These are phyloP conservation scores for Alternaria gaisen DNA, from an alignment of 2,329 filamentous ascomycete species.

Conservation along the genomic window DNA sequence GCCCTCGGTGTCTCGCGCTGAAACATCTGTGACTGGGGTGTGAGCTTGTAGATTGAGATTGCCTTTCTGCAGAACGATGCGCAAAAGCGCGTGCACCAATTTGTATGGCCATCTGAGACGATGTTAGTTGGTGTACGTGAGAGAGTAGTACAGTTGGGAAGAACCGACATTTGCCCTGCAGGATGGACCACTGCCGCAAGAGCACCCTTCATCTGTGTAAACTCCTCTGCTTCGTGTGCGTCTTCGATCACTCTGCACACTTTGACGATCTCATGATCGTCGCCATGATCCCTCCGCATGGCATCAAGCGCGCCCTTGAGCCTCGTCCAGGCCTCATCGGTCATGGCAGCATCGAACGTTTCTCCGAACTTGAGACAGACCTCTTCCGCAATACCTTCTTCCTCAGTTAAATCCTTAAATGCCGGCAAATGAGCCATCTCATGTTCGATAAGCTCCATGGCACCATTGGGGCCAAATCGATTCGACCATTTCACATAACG, in stretches of 20 bases:
- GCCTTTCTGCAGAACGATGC: slow-evolving; percentile 11
- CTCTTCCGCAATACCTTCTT: slow-evolving; percentile 19
- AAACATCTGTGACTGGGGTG: slow-evolving; percentile 15
- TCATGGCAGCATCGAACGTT: slow-evolving; percentile 26
- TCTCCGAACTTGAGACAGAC: slow-evolving; percentile 22
- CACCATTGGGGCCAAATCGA: slow-evolving; percentile 17
- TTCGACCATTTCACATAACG: slow-evolving; percentile 19
- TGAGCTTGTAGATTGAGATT: slow-evolving; percentile 15
- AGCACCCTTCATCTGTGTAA: slow-evolving; percentile 22
- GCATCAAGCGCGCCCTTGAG: slow-evolving; percentile 19
- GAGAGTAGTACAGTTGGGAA: not conserved
- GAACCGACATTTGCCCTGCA: slow-evolving; percentile 17
- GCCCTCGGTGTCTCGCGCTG: slow-evolving; percentile 11
- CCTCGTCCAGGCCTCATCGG: slow-evolving; percentile 22
- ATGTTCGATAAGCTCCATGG: slow-evolving; percentile 22
- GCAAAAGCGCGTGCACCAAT: slow-evolving; percentile 20
- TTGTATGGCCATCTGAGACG: slow-evolving; percentile 22
- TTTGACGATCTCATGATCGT: slow-evolving; percentile 15
- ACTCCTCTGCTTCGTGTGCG: slow-evolving; percentile 9
- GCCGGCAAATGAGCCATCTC: slow-evolving; percentile 20
- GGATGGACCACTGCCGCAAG: slow-evolving; percentile 17
- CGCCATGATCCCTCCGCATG: slow-evolving; percentile 20
- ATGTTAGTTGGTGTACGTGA: not conserved
- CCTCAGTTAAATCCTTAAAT: slow-evolving; percentile 14
- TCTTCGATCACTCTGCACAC: slow-evolving; percentile 15